Evolutionary conservation across 495 filamentous ascomycete genomes (phyloP).

Genomic region (Amorphotheca resinae): DNA sequence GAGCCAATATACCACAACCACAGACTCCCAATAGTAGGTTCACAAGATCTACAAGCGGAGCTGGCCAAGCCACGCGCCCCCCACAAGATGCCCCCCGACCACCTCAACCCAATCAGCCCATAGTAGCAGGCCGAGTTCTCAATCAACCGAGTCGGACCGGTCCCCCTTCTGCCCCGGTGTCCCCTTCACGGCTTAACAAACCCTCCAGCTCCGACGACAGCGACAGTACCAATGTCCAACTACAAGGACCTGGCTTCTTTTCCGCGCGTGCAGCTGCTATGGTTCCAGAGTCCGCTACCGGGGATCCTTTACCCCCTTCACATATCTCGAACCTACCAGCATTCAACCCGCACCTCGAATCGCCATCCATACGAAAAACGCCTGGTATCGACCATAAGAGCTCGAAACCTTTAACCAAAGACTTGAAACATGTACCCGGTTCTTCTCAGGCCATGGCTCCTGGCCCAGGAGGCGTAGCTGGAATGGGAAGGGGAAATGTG

Average conservation of each 20-base stretch:
- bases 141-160: constrained; percentile 18
- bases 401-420: constrained; percentile 17
- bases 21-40: constrained; percentile 18
- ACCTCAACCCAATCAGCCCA: neutral
- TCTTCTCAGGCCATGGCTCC: constrained; percentile 19
- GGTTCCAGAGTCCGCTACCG: constrained; percentile 31
- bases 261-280: constrained; percentile 54
- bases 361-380: constrained; percentile 79
- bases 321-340: constrained; percentile 31
- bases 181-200: constrained; percentile 9
- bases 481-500: constrained; percentile 32
- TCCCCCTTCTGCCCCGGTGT: constrained; percentile 12
- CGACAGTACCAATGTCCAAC: constrained; percentile 4
- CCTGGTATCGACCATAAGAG: constrained; percentile 64
- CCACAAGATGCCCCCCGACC: constrained; percentile 1
- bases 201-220: constrained; percentile 2
- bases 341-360: constrained; percentile 76
- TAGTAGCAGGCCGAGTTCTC: constrained; percentile 10
- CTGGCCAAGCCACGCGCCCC: constrained; percentile 6
- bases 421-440: constrained; percentile 19
- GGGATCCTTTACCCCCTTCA: constrained; percentile 24
- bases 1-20: constrained; percentile 6
- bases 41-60: constrained; percentile 10
- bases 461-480: constrained; percentile 8
- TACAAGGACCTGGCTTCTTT: constrained; percentile 49